phyloP scores from a whole-genome alignment of 192 early-diverging fungal species.

The Linnemannia hyalina region DNA sequence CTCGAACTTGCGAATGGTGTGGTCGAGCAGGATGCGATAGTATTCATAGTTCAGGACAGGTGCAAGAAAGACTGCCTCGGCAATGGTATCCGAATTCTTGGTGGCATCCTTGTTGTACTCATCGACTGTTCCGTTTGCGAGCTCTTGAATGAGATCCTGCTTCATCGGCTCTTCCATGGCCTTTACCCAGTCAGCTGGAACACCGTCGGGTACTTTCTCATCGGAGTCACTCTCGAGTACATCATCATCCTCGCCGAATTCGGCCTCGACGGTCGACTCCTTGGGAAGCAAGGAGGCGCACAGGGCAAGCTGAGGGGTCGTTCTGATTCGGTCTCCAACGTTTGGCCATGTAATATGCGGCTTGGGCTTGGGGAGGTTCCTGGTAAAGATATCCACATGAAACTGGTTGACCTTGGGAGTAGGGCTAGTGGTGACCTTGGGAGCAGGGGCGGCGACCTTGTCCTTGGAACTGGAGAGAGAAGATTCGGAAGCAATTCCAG shows the following conservation, averaged over 20 bases:
- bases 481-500: neutral
- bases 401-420: neutral
- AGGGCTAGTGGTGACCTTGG: neutral
- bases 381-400: neutral
- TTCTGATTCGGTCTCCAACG: neutral
- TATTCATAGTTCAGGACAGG: neutral
- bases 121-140: neutral
- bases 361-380: neutral
- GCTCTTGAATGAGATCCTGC: neutral
- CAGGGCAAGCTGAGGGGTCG: neutral
- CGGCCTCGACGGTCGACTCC: neutral
- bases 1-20: neutral
- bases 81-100: neutral
- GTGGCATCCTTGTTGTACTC: neutral
- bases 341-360: neutral
- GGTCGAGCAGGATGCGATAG: neutral
- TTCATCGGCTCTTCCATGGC: neutral
- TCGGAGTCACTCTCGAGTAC: neutral
- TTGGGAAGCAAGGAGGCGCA: neutral
- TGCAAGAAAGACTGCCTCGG: neutral
- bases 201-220: neutral
- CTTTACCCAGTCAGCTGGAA: neutral
- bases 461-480: neutral
- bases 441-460: neutral
- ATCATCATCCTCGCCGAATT: neutral